These are phyloP conservation scores for Exophiala calicioides DNA, from an alignment of 2,329 filamentous ascomycete species.

Conservation along the genomic window DNA sequence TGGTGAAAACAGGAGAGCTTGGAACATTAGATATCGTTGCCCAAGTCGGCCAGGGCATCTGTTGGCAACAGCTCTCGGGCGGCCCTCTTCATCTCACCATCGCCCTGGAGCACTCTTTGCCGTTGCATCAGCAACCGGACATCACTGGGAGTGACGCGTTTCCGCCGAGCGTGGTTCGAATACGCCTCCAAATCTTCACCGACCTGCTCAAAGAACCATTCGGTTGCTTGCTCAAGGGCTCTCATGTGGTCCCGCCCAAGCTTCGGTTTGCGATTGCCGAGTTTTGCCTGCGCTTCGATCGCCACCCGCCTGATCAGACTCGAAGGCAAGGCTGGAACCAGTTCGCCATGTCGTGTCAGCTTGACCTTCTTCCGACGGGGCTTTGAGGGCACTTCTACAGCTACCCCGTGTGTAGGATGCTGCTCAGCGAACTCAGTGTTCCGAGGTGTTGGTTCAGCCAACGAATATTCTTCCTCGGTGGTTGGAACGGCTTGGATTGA, in stretches of 20 bases:
- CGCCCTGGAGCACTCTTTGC: slow-evolving; percentile 26
- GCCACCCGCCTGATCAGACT: slow-evolving; percentile 68
- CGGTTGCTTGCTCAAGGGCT: slow-evolving; percentile 75
- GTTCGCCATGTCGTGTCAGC: slow-evolving; percentile 69
- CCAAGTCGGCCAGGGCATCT: slow-evolving; percentile 79
- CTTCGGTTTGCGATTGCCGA: slow-evolving; percentile 69
- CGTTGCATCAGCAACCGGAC: slow-evolving; percentile 79
- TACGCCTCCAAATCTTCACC: slow-evolving; percentile 78
- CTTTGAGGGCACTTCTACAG: slow-evolving; percentile 20
- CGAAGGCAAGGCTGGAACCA: slow-evolving; percentile 72
- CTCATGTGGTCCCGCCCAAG: slow-evolving; percentile 72
- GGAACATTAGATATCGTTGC: slow-evolving; percentile 49
- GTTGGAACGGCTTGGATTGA: slow-evolving; percentile 12
- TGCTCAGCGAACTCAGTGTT: neutral
- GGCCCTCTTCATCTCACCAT: slow-evolving; percentile 44
- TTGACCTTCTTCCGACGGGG: slow-evolving; percentile 38
- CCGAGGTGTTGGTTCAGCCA: neutral
- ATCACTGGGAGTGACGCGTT: slow-evolving; percentile 76
- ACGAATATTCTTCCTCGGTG: neutral
- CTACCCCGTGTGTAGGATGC: slow-evolving; percentile 27
- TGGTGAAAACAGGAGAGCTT: slow-evolving; percentile 58
- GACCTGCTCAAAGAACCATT: slow-evolving; percentile 90
- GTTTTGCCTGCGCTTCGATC: slow-evolving; percentile 40
- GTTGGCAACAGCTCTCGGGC: slow-evolving; percentile 79
- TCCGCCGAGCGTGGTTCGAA: slow-evolving; percentile 77